These are phyloP conservation scores for Sarocladium brachiariae DNA, from an alignment of 2,329 filamentous ascomycete genomes.

Conservation along the genomic window DNA sequence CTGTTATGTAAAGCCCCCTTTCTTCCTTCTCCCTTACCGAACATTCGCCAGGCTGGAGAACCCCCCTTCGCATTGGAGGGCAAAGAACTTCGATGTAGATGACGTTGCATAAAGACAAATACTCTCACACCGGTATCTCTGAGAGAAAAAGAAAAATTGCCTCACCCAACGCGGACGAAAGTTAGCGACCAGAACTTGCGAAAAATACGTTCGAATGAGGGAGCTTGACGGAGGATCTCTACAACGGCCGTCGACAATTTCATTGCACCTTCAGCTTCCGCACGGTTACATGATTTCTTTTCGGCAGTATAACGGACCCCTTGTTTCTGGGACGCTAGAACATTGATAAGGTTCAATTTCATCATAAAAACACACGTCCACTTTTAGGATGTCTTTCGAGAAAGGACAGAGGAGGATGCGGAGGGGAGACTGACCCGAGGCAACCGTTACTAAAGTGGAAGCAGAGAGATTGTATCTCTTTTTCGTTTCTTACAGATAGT, in stretches of 20 bases:
- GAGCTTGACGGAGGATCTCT: too few species aligned
- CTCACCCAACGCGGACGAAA: background rate
- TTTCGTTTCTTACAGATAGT: slow-evolving; percentile 1
- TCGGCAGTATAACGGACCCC: background rate
- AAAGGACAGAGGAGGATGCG: background rate
- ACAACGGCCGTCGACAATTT: background rate
- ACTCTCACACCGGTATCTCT: slow-evolving; percentile 2
- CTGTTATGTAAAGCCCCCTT: slow-evolving; percentile 25
- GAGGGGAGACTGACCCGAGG: background rate
- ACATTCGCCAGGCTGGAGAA: too few species aligned
- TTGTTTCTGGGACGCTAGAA: background rate
- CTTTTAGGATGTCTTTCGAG: background rate
- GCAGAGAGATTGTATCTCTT: slow-evolving; percentile 5
- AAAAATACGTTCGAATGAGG: background rate
- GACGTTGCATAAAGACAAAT: slow-evolving; percentile 5
- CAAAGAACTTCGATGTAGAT: slow-evolving; percentile 5
- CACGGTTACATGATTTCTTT: background rate
- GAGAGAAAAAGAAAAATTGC: background rate
- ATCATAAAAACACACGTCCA: background rate
- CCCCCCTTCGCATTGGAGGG: too few species aligned
- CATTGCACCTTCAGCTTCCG: background rate
- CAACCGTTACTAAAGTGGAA: background rate
- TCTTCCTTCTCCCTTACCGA: background rate
- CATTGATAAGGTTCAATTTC: background rate
- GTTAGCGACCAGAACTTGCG: too few species aligned